Base-by-base conservation (phyloP, 169 alveolate genomes). In the Besnoitia besnoiti region DNA sequence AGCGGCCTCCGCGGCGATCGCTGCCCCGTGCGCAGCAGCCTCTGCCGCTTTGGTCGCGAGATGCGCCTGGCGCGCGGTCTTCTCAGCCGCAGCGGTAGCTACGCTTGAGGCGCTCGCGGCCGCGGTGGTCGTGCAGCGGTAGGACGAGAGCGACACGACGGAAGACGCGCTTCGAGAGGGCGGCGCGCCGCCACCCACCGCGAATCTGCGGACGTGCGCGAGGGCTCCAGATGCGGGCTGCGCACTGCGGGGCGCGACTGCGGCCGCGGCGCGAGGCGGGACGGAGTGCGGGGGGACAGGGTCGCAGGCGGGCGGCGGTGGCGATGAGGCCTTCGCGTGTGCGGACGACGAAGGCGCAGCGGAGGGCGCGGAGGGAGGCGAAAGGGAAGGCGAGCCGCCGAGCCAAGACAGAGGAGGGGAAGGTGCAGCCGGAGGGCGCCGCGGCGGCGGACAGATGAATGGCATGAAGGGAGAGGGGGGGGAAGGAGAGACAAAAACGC, bases 1-100 rank as follows among this genome's bases (percentile, higher is more conserved):
- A 16, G 87, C 87, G 10, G 87, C 87, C 40, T 77, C 87, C 40
- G 87, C 87, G 3, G 87, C 87, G 59, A 77, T 37, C 49, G 87
- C 50, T 4, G 87, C 87, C 12, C 87, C 87, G 87, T 77, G 87
- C 21, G 87, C 87, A 16, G 87, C 87, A 0, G 87, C 87, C 55
- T 77, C 87, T 0, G 87, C 87, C 16, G 87, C 87, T 55, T 77
- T 77, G 7, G 87, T 77, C 30, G 87, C 87, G 87, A 77, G 87
- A 0, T 77, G n/a, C 40, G 87, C 87, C 55, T 77, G 87, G 44
- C 59, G n/a, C 40, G 87, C 87, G 16, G 87, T 40, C 87, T 77
- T 77, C 87, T 77, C 55, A 3, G 87, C 87, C 40, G 87, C 87
- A 27, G 87, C 87, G 5, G 61, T 77, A 4, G 87, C 87, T 7